A percentile compares a stretch with the other conserved stretches of the same genome.
Evolutionary conservation across 2,329 filamentous ascomycete genomes (phyloP).

Genomic region (Hypoxylon sp.): DNA sequence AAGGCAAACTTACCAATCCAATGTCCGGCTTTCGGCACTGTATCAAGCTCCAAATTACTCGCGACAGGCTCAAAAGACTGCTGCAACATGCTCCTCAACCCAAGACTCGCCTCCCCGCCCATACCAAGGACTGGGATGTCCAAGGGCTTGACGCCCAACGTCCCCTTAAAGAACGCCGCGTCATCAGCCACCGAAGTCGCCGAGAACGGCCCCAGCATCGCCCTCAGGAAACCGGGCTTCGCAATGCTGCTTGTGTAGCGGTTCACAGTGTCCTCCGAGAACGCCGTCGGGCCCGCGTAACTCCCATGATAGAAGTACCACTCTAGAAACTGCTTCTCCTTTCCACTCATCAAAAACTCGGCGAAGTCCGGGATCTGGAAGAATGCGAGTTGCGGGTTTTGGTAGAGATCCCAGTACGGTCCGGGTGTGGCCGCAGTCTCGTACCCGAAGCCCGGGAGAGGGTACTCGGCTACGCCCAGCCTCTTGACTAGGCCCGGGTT

Average conservation of each 20-base stretch:
- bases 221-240: constrained; percentile 61
- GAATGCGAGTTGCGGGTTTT: constrained; percentile 61
- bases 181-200: constrained; percentile 54
- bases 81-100: constrained; percentile 29
- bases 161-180: constrained; percentile 55
- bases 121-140: constrained; percentile 53
- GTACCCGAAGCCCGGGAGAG: constrained; percentile 61
- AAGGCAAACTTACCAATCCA: constrained; percentile 54
- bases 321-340: constrained; percentile 59
- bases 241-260: constrained; percentile 58
- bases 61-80: constrained; percentile 46
- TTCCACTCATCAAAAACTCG: constrained; percentile 61
- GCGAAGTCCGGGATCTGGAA: constrained; percentile 64
- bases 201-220: constrained; percentile 58
- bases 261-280: constrained; percentile 58
- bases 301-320: constrained; percentile 64
- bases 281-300: constrained; percentile 58
- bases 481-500: constrained; percentile 56
- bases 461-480: constrained; percentile 59
- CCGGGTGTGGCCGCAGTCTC: constrained; percentile 52
- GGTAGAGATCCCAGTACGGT: constrained; percentile 58
- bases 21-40: constrained; percentile 58
- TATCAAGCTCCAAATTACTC: constrained; percentile 50
- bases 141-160: constrained; percentile 49
- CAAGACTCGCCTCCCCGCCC: constrained; percentile 56